Percentiles rank a stretch among this genome's conserved stretches.
These are phyloP conservation scores for Eucalyptus tenuipes DNA, from an alignment of 345 rosid species.

Conservation along the genomic window DNA sequence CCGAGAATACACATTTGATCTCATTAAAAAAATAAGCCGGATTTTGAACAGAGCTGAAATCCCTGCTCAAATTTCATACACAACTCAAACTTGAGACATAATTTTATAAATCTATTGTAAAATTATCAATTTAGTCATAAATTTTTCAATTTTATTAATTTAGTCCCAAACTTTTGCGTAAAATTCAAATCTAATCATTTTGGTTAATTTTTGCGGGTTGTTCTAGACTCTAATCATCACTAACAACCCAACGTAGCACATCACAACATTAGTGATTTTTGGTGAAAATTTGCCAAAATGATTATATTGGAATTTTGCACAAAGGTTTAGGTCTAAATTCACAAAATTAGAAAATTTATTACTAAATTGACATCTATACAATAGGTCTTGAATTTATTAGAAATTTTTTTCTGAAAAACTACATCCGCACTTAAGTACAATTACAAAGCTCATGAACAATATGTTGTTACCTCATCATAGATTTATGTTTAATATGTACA, in stretches of 20 bases:
- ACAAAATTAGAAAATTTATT: not conserved
- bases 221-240: no score
- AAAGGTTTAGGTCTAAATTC: not conserved
- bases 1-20: not conserved
- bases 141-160: not conserved
- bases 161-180: no score
- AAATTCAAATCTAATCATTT: no score
- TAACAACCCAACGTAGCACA: not conserved
- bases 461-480: no score
- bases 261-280: not conserved
- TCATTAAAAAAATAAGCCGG: no score
- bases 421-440: not conserved
- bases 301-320: not conserved
- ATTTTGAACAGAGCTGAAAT: not conserved
- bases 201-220: fast-evolving
- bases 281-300: not conserved
- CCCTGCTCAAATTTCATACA: no score
- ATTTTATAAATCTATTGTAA: no score
- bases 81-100: not conserved
- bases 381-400: no score
- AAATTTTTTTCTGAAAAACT: no score
- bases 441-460: not conserved
- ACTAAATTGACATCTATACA: not conserved
- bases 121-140: no score
- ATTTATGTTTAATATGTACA: no score